These are phyloP conservation scores for Aspergillus aculeatinus DNA, from an alignment of 2,329 filamentous ascomycete genomes.

Conservation along the genomic window DNA sequence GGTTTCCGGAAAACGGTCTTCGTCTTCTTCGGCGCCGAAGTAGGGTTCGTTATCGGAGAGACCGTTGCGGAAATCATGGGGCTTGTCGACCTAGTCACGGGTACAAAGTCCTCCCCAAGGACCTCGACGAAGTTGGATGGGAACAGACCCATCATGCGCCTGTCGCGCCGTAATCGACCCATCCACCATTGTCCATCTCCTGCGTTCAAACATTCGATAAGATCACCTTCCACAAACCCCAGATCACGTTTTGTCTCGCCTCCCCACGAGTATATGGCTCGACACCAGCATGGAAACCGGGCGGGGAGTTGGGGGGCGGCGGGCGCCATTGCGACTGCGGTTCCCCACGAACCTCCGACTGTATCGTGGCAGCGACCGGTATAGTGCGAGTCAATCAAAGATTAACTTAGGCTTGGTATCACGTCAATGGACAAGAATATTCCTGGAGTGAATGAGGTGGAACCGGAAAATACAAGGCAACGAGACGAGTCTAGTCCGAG, in stretches of 20 bases:
- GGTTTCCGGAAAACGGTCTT: constrained; percentile 63
- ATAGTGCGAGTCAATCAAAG: not conserved
- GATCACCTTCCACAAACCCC: constrained; percentile 93
- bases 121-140: constrained; percentile 97
- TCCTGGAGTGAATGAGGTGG: not conserved
- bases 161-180: constrained; percentile 83
- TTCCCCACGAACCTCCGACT: constrained; percentile 4
- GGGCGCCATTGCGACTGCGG: constrained; percentile 43
- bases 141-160: constrained; percentile 86
- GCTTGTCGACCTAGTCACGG: constrained; percentile 52
- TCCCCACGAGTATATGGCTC: constrained; percentile 89
- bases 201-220: constrained; percentile 97
- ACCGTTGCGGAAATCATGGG: constrained; percentile 56
- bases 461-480: not conserved
- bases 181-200: constrained; percentile 99
- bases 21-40: constrained; percentile 56
- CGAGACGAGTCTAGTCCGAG: not conserved
- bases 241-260: constrained; percentile 94
- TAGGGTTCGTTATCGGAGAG: constrained; percentile 42
- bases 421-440: not conserved
- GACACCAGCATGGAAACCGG: constrained; percentile 86
- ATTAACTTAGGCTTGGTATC: not conserved
- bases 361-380: not conserved
- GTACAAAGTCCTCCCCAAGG: constrained; percentile 79
- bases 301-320: constrained; percentile 60